These are phyloP conservation scores for Kregervanrija delftensis DNA, from an alignment of 805 yeast species.

Conservation along the genomic window DNA sequence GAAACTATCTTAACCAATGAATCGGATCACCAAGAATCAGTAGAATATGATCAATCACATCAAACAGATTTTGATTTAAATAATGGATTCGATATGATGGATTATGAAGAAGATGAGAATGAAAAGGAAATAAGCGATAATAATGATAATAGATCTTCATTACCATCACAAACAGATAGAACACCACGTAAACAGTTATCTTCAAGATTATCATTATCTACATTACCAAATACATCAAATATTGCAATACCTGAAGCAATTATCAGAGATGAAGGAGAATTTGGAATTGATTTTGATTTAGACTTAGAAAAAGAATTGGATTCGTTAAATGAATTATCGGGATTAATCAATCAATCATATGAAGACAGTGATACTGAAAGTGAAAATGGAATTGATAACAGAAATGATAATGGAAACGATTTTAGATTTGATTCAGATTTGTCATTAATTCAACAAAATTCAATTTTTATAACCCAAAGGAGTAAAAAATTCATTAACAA, in stretches of 20 bases:
- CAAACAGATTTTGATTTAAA: neutral
- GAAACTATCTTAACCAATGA: constrained; percentile 9
- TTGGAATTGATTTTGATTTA: constrained; percentile 12
- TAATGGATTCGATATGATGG: too few relatives aligned
- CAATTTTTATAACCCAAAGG: neutral
- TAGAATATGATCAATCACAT: constrained; percentile 6
- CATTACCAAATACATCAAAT: constrained; percentile 22
- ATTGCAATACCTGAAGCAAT: constrained; percentile 31
- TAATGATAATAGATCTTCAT: too few relatives aligned
- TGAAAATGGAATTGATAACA: constrained; percentile 7
- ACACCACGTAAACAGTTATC: too few relatives aligned
- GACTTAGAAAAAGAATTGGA: constrained; percentile 9
- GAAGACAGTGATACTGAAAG: neutral
- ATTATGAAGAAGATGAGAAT: too few relatives aligned
- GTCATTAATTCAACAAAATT: constrained; percentile 8
- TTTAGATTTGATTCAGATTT: constrained; percentile 13
- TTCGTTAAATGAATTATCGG: neutral
- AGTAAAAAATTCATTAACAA: neutral
- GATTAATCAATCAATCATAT: neutral
- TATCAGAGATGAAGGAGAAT: constrained; percentile 23
- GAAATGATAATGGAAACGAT: constrained; percentile 7
- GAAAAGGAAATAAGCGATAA: too few relatives aligned
- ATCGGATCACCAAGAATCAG: constrained; percentile 8
- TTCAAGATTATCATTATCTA: constrained; percentile 19
- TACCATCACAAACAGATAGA: too few relatives aligned